Evolutionary conservation across 257 asterid species (phyloP).

Genomic region (Capsicum baccatum): DNA sequence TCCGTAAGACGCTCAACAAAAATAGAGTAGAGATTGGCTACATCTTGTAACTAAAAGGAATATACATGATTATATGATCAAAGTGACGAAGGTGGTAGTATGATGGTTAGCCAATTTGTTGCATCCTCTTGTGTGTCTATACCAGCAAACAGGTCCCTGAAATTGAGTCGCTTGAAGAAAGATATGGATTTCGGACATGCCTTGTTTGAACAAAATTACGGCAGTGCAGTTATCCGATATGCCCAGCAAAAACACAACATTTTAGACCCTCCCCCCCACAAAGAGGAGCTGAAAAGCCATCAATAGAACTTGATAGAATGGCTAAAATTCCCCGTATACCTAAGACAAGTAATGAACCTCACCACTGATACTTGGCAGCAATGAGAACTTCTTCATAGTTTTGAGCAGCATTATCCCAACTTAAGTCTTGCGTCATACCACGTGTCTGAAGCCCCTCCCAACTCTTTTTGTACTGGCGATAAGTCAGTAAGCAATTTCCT

Average conservation of each 20-base stretch:
- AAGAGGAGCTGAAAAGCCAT: background rate
- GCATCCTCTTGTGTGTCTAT: slow-evolving; percentile 1
- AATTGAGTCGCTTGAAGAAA: background rate
- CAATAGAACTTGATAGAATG: background rate
- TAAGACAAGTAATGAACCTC: slow-evolving; percentile 24
- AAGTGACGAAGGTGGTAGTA: background rate
- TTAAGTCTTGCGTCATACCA: slow-evolving; percentile 79
- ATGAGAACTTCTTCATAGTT: slow-evolving; percentile 84
- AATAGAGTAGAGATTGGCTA: background rate
- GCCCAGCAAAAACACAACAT: background rate
- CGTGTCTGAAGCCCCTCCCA: slow-evolving; percentile 95
- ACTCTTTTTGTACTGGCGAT: slow-evolving; percentile 69
- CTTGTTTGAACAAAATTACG: background rate
- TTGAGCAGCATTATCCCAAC: slow-evolving; percentile 94
- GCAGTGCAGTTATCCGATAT: background rate
- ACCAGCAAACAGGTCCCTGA: background rate
- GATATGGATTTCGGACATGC: background rate
- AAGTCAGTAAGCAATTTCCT: slow-evolving; percentile 81
- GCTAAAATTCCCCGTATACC: background rate
- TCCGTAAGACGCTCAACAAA: background rate
- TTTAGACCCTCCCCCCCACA: background rate
- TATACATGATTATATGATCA: background rate
- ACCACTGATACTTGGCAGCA: slow-evolving; percentile 96
- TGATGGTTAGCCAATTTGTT: background rate
- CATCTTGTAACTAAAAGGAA: background rate